Percentiles rank a stretch among this genome's conserved stretches.
These are phyloP conservation scores for Pezicula neosporulosa DNA, from an alignment of 2,329 filamentous ascomycete species.

Conservation along the genomic window DNA sequence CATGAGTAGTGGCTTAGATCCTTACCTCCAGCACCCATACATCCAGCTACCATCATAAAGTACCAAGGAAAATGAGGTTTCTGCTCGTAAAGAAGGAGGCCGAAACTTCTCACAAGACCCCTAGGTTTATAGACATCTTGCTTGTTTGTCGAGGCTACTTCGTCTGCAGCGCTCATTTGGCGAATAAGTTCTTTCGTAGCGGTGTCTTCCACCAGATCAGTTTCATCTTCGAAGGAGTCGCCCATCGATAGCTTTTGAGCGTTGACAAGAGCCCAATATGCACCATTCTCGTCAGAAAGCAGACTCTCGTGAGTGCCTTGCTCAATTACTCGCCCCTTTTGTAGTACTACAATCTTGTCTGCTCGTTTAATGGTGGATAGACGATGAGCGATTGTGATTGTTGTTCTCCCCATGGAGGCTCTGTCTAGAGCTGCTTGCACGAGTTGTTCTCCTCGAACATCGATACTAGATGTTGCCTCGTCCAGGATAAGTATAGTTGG, in stretches of 20 bases:
- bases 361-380: constrained; percentile 88
- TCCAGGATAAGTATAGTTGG: constrained; percentile 57
- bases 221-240: constrained; percentile 19
- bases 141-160: constrained; percentile 6
- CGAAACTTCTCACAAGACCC: constrained; percentile 50
- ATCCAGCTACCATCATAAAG: constrained; percentile 42
- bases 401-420: constrained; percentile 77
- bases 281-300: constrained; percentile 61
- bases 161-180: constrained; percentile 13
- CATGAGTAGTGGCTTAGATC: constrained; percentile 9
- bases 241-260: constrained; percentile 33
- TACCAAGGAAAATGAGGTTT: constrained; percentile 47
- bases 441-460: constrained; percentile 85
- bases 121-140: constrained; percentile 28
- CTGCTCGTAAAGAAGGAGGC: constrained; percentile 54
- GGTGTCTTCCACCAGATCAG: constrained; percentile 16
- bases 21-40: constrained; percentile 23
- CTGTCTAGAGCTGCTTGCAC: constrained; percentile 82
- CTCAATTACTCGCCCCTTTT: constrained; percentile 71
- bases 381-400: constrained; percentile 90
- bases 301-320: constrained; percentile 69
- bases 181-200: constrained; percentile 15
- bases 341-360: constrained; percentile 78
- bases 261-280: constrained; percentile 43
- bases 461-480: constrained; percentile 62